These are phyloP conservation scores for Typha latifolia DNA, from an alignment of 176 grass and related monocot genomes.

Conservation along the genomic window DNA sequence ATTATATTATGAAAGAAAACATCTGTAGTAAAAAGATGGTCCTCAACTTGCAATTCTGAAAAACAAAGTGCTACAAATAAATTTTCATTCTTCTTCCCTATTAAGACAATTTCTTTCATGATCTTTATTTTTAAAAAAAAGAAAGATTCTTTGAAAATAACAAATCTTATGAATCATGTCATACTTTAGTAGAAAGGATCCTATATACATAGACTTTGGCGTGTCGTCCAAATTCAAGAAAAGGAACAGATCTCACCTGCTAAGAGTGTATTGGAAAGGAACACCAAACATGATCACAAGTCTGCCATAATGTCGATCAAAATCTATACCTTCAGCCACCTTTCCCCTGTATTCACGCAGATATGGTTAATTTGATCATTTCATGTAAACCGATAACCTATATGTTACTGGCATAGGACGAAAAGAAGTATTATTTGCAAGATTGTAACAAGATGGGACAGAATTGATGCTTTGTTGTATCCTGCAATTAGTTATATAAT, in stretches of 20 bases:
- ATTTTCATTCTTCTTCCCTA: no score
- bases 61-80: no score
- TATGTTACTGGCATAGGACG: background rate
- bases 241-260: slow-evolving; percentile 38
- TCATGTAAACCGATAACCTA: no score
- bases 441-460: background rate
- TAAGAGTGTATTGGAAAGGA: slow-evolving; percentile 94
- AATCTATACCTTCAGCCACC: slow-evolving; percentile 98
- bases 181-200: background rate
- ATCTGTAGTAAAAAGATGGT: no score
- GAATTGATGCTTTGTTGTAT: background rate
- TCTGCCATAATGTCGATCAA: slow-evolving; percentile 96
- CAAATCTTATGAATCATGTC: background rate
- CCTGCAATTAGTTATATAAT: background rate
- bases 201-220: background rate
- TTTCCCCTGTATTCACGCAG: slow-evolving; percentile 59
- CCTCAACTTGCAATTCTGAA: no score
- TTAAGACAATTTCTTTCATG: no score
- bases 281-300: slow-evolving; percentile 99
- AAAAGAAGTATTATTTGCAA: background rate
- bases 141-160: background rate
- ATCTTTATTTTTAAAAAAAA: background rate
- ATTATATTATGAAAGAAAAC: no score
- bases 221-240: background rate
- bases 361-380: background rate